These are phyloP conservation scores for Gryganskiella cystojenkinii DNA, from an alignment of 192 early-diverging fungal genomes.

Conservation along the genomic window DNA sequence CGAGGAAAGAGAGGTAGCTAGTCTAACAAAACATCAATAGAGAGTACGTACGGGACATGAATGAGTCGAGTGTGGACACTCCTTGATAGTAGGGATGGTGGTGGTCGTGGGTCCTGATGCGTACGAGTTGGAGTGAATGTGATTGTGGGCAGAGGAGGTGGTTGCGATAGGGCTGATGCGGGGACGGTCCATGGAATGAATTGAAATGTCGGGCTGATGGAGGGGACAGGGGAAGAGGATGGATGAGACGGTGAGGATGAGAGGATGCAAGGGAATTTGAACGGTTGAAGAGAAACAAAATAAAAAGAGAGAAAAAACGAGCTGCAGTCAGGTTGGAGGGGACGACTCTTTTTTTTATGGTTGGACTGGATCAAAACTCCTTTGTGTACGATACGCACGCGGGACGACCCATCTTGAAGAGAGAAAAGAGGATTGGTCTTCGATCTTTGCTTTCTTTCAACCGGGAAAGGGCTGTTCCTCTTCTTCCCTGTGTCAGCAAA, in stretches of 20 bases:
- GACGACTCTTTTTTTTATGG: conserved; percentile 2
- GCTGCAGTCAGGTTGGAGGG: background rate
- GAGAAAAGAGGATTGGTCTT: too few species aligned
- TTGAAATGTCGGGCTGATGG: background rate
- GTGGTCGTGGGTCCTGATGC: too few species aligned
- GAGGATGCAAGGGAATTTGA: background rate
- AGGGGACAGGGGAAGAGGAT: background rate
- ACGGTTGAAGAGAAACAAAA: background rate
- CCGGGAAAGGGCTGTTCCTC: too few species aligned
- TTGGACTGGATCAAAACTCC: conserved; percentile 6
- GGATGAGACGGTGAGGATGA: background rate
- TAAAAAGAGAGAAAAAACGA: background rate
- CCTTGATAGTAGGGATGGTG: too few species aligned
- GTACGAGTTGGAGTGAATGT: background rate
- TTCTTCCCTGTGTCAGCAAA: too few species aligned
- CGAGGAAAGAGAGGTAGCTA: too few species aligned
- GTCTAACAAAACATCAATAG: too few species aligned
- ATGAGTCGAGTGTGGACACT: too few species aligned
- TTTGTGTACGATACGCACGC: too few species aligned
- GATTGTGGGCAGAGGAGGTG: conserved; percentile 1
- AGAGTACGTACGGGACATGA: too few species aligned
- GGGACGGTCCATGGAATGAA: background rate
- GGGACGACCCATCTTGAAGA: too few species aligned
- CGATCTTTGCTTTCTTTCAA: too few species aligned
- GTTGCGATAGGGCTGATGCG: background rate